Conservation (phyloP, 305 asterid genomes). For the Fraxinus albicans region DNA sequence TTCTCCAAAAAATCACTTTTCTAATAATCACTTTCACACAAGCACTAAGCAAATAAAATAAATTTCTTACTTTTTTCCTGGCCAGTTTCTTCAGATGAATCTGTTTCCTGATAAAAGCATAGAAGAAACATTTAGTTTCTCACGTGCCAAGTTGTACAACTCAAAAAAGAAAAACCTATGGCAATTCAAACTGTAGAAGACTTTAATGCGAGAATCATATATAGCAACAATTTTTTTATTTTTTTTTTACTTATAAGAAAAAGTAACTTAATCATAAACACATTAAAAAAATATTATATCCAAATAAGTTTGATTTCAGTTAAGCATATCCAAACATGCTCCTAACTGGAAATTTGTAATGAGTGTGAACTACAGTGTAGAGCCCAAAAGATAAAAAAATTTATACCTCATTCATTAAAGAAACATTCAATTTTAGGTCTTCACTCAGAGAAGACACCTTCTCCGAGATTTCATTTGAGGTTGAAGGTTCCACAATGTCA, state of each 20-base stretch:
- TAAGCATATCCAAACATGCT: neutral
- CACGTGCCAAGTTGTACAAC: neutral
- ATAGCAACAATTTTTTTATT: neutral
- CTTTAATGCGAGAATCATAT: neutral
- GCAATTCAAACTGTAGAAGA: neutral
- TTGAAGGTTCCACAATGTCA: slow-evolving; percentile 34
- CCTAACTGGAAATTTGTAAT: neutral
- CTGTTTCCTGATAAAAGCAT: slow-evolving; percentile 47
- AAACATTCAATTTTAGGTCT: slow-evolving; percentile 34
- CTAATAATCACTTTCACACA: neutral
- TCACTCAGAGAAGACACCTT: slow-evolving; percentile 26
- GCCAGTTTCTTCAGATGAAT: slow-evolving; percentile 36
- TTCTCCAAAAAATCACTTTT: neutral
- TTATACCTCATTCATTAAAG: slow-evolving; percentile 48
- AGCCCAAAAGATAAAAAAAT: neutral
- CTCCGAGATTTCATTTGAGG: slow-evolving; percentile 41
- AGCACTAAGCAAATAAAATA: neutral
- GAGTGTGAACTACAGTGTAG: neutral
- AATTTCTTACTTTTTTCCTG: slow-evolving; percentile 38
- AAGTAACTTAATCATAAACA: neutral
- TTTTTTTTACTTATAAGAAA: too few species aligned
- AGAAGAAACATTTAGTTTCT: neutral
- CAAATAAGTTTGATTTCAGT: neutral
- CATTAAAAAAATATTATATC: neutral
- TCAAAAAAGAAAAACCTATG: neutral